Evolutionary conservation across 108 stramenopile genomes (phyloP), one percentile per base, ranked within the genome.

Genomic region (Schizochytrium sp.): DNA sequence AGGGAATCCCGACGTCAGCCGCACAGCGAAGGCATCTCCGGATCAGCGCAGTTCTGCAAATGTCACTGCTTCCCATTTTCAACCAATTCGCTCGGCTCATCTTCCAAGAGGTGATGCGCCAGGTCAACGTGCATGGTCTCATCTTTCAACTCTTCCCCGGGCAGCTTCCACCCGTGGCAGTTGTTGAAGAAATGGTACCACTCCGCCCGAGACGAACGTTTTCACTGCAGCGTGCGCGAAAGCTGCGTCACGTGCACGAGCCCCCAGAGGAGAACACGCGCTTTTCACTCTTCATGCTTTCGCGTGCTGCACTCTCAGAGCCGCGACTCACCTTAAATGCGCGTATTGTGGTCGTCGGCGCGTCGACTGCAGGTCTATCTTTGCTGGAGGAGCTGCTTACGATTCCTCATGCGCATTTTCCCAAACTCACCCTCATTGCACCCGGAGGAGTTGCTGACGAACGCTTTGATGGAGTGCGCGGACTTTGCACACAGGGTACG

Each of bases 31-130:
- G 23, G 48, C n/a, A 1, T 55, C 76, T 83, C 18, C 45, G 51
- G 10, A n/a, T 53, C 6, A 28, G 76, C 3, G 48, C 25, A 23
- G 48, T 83, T 10, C 12, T 53, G 51, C 76, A 83, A 16, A 53
- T 83, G 43, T 47, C 51, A 8, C 76, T 83, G 8, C 45, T 83
- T 6, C 76, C 76, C n/a, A 83, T 83, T 83, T 83, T 83, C 51
- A 53, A 53, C 4, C 76, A 83, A 2, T 83, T 83, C 23, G 45
- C 76, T 43, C 76, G 76, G 6, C 6, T 89, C 60, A 71, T 91
- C 55, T 44, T 93, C 41, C 91, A 91, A 72, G 93, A 92, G 90
- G 91, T 92, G 4, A 93, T 93, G 93, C 91, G 93, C 28, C 72
- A 91, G 48, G 91, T 71, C 69, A 91, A 91, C 41, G 90, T 92